Percentiles rank a stretch among this genome's conserved stretches.
phyloP scores from a whole-genome alignment of 192 early-diverging fungal species.

The Jimgerdemannia lactiflua region DNA sequence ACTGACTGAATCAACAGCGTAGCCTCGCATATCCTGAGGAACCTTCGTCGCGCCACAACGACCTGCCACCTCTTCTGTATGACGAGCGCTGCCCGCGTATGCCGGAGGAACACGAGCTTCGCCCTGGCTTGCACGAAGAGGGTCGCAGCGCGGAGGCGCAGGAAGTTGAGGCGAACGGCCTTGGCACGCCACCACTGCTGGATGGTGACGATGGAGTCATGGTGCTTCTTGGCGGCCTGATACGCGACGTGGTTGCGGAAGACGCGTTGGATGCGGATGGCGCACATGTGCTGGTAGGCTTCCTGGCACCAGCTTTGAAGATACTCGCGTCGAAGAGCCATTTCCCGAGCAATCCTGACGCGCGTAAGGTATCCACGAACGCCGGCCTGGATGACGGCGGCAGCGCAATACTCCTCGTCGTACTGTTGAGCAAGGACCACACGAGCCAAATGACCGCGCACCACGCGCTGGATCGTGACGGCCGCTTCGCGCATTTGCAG shows the following conservation, averaged over 20 bases:
- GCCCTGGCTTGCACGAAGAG: not conserved
- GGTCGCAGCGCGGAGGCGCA: not conserved
- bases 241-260: constrained; percentile 14
- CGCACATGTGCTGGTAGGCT: constrained; percentile 15
- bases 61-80: constrained; percentile 30
- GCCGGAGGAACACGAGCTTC: not conserved
- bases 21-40: constrained; percentile 6
- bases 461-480: constrained; percentile 21
- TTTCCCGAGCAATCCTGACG: not conserved
- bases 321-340: not conserved
- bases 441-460: constrained; percentile 23
- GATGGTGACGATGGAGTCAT: constrained; percentile 7
- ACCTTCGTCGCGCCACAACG: constrained; percentile 19
- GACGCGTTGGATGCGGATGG: constrained; percentile 23
- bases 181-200: constrained; percentile 30
- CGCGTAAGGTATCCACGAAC: constrained; percentile 1
- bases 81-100: not conserved
- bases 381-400: not conserved
- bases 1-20: constrained; percentile 32
- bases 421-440: constrained; percentile 13
- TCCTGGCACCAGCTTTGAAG: constrained; percentile 16
- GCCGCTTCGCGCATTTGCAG: constrained; percentile 19
- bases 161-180: not conserved
- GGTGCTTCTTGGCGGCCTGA: constrained; percentile 2
- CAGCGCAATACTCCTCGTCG: constrained; percentile 14